Evolutionary conservation across 169 alveolate species (phyloP).

Genomic region (Plasmodium sp.): DNA sequence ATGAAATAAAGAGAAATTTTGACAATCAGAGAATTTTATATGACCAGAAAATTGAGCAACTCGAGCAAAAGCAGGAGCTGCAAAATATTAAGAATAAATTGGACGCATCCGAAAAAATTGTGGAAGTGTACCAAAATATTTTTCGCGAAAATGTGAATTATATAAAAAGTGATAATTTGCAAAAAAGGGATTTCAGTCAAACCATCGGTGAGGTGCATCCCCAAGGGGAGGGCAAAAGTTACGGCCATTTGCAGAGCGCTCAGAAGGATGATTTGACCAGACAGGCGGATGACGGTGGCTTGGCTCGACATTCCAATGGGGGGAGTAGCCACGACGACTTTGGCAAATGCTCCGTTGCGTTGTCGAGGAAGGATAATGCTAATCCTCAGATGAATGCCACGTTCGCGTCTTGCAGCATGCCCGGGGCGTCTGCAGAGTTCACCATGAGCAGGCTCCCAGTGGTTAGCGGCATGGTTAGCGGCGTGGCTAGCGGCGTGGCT

Average conservation of each 20-base stretch:
- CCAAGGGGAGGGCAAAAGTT: not conserved
- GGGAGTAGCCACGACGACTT: too few species aligned
- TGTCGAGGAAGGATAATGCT: not conserved
- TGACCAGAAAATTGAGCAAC: conserved; percentile 32
- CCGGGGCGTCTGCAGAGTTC: not conserved
- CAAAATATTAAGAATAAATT: conserved; percentile 56
- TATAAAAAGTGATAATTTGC: conserved; percentile 5
- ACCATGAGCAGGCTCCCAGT: not conserved
- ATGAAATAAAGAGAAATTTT: conserved; percentile 50
- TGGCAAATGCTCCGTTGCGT: too few species aligned
- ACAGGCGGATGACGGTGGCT: too few species aligned
- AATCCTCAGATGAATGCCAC: not conserved
- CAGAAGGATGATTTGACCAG: not conserved
- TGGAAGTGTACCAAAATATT: conserved; percentile 57
- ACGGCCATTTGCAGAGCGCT: not conserved
- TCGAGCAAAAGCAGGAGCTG: conserved; percentile 54
- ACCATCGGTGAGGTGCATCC: not conserved
- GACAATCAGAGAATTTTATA: conserved; percentile 39
- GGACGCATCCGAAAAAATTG: conserved; percentile 61
- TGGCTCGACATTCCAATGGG: too few species aligned
- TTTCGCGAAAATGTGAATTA: conserved; percentile 40
- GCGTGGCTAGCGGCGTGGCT: too few species aligned
- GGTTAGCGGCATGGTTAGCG: not conserved
- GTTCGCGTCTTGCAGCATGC: not conserved
- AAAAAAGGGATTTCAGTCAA: not conserved